Percentiles rank a stretch among this genome's conserved stretches.
Conservation (phyloP, 345 rosid genomes). For the Arabis hirsuta region DNA sequence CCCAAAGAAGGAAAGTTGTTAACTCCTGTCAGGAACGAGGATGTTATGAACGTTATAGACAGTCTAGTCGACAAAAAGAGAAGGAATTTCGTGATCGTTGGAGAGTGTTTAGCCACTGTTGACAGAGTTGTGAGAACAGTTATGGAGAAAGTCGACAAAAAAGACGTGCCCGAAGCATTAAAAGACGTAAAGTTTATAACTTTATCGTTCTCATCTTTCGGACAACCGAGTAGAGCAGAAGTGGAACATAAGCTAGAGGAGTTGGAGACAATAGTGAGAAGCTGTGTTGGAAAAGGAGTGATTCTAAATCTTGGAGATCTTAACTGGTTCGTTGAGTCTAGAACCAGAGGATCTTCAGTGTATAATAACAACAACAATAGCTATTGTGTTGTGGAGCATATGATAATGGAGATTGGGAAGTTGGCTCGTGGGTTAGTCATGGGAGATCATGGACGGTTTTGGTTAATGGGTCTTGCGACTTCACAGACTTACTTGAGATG, state of each 20-base stretch:
- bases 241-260: constrained; percentile 67
- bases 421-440: constrained; percentile 50
- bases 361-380: constrained; percentile 32
- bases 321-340: constrained; percentile 62
- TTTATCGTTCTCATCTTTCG: constrained; percentile 57
- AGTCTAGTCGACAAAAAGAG: constrained; percentile 53
- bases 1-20: constrained; percentile 49
- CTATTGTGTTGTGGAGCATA: constrained; percentile 62
- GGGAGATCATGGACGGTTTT: constrained; percentile 62
- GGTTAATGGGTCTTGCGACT: constrained; percentile 88
- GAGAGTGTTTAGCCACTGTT: constrained; percentile 63
- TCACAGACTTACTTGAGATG: constrained; percentile 78
- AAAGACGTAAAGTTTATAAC: constrained; percentile 62
- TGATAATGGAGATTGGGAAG: constrained; percentile 76
- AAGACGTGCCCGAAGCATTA: constrained; percentile 61
- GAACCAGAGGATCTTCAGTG: constrained; percentile 46
- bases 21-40: constrained; percentile 52
- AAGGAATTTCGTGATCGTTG: constrained; percentile 66
- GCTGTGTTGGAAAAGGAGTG: constrained; percentile 54
- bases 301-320: constrained; percentile 82
- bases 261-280: constrained; percentile 52
- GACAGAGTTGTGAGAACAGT: constrained; percentile 64
- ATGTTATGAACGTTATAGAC: constrained; percentile 66
- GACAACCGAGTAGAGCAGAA: constrained; percentile 56
- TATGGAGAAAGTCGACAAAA: constrained; percentile 62